These are phyloP conservation scores for Ottelia alismoides DNA, from an alignment of 106 monocot species.

Conservation along the genomic window DNA sequence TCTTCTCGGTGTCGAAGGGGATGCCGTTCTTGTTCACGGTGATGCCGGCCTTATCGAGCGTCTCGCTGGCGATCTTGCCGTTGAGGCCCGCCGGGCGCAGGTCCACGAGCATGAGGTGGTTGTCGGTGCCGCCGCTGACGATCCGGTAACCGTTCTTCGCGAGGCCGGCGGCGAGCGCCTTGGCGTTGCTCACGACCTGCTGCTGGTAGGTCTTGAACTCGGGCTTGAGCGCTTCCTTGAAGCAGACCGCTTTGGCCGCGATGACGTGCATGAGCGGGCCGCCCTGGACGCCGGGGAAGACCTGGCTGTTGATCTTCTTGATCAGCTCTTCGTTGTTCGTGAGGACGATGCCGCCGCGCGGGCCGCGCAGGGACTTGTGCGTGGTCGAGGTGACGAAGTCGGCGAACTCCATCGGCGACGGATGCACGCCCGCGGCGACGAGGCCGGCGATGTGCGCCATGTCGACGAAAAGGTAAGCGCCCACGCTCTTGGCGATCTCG, in stretches of 20 bases:
- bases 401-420: slow-evolving; percentile 9
- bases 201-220: slow-evolving; percentile 26
- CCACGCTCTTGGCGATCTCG: slow-evolving; percentile 27
- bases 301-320: slow-evolving; percentile 10
- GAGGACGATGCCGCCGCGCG: slow-evolving; percentile 30
- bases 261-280: slow-evolving; percentile 29
- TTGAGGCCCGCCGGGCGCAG: slow-evolving; percentile 21
- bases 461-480: slow-evolving; percentile 36
- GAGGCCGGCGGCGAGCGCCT: slow-evolving; percentile 18
- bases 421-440: slow-evolving; percentile 19
- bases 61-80: slow-evolving; percentile 21
- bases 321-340: too few relatives aligned
- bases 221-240: slow-evolving; percentile 22
- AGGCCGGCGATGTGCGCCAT: slow-evolving; percentile 44
- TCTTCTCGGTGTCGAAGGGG: slow-evolving; percentile 16
- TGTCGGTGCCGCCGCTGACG: slow-evolving; percentile 28
- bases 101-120: slow-evolving; percentile 25
- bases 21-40: slow-evolving; percentile 31
- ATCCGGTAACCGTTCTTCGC: slow-evolving; percentile 20
- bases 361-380: slow-evolving; percentile 25
- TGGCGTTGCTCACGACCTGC: slow-evolving; percentile 24
- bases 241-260: slow-evolving; percentile 24
- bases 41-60: slow-evolving; percentile 21
- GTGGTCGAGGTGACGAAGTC: slow-evolving; percentile 12
- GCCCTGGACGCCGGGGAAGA: too few relatives aligned